These are phyloP conservation scores for Trichomonascaceae sp. DNA, from an alignment of 1,139 yeast genomes.

Conservation along the genomic window DNA sequence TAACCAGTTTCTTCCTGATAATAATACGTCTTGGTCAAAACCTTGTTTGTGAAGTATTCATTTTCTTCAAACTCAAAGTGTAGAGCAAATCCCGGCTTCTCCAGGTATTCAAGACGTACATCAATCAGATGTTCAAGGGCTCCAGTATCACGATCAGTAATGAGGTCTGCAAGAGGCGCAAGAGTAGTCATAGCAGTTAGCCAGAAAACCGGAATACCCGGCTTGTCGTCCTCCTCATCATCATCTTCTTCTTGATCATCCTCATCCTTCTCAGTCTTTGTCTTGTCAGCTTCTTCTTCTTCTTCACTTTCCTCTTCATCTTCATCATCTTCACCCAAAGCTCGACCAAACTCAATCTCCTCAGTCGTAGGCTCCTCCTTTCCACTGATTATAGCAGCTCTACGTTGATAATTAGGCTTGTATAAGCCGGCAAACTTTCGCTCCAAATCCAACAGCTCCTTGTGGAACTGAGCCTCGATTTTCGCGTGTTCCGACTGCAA, in stretches of 20 bases:
- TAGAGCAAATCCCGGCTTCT: slow-evolving; percentile 81
- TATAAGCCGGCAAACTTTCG: slow-evolving; percentile 69
- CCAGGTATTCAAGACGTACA: slow-evolving; percentile 74
- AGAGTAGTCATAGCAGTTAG: slow-evolving; percentile 88
- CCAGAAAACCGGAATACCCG: slow-evolving; percentile 96
- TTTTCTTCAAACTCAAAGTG: slow-evolving; percentile 75
- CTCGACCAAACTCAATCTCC: slow-evolving; percentile 73
- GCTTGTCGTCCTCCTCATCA: slow-evolving; percentile 38
- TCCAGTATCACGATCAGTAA: slow-evolving; percentile 86
- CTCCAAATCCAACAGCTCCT: slow-evolving; percentile 81
- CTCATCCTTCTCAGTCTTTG: slow-evolving; percentile 35
- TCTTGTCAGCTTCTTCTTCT: slow-evolving; percentile 33
- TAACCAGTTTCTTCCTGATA: slow-evolving; percentile 93
- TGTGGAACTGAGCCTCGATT: slow-evolving; percentile 86
- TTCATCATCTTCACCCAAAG: slow-evolving; percentile 47
- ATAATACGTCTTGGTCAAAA: slow-evolving; percentile 77
- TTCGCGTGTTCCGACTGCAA: slow-evolving; percentile 75
- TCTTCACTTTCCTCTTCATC: slow-evolving; percentile 44
- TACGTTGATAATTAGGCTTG: slow-evolving; percentile 68
- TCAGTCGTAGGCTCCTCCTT: slow-evolving; percentile 67
- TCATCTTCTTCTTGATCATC: slow-evolving; percentile 45
- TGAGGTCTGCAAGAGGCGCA: slow-evolving; percentile 73
- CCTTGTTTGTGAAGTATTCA: slow-evolving; percentile 68
- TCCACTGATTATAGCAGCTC: slow-evolving; percentile 71
- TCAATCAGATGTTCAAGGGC: slow-evolving; percentile 66